Evolutionary conservation across 2,329 filamentous ascomycete species (phyloP).

Genomic region (Paracoccidioides lutzii): DNA sequence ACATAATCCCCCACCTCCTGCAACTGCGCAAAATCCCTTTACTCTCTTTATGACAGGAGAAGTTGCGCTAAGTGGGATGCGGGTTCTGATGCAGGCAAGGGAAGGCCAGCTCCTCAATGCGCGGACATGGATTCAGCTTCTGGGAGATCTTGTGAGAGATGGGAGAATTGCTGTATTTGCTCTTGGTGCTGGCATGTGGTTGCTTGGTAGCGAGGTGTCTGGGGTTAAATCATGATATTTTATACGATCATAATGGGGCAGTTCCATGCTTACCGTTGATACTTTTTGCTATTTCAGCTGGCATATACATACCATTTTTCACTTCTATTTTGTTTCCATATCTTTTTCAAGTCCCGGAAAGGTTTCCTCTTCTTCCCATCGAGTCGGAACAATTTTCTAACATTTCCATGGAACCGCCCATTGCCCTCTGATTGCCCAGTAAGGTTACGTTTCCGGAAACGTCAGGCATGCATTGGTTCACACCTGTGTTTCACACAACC

Average conservation of each 20-base stretch:
- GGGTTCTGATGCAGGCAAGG: constrained; percentile 21
- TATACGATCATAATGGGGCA: neutral
- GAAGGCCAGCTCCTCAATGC: constrained; percentile 16
- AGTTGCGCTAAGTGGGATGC: constrained; percentile 27
- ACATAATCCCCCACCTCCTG: constrained; percentile 27
- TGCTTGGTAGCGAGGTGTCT: constrained; percentile 21
- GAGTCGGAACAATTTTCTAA: too few relatives aligned
- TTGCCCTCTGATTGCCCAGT: too few relatives aligned
- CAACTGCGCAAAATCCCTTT: constrained; percentile 34
- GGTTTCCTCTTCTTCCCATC: too few relatives aligned
- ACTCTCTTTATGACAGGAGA: constrained; percentile 36
- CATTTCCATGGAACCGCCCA: too few relatives aligned
- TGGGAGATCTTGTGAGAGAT: constrained; percentile 30
- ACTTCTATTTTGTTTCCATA: too few relatives aligned
- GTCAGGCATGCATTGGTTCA: too few relatives aligned
- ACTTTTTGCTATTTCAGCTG: neutral
- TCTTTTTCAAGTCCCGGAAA: too few relatives aligned
- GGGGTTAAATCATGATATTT: constrained; percentile 1
- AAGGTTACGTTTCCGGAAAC: too few relatives aligned
- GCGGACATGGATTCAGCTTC: constrained; percentile 25
- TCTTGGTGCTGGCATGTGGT: constrained; percentile 33
- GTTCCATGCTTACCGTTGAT: neutral
- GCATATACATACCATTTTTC: neutral
- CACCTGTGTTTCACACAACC: too few relatives aligned
- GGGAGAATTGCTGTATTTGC: constrained; percentile 34